phyloP scores from a whole-genome alignment of 1,284 basidiomycete genomes.

The Leccinum solheimii region DNA sequence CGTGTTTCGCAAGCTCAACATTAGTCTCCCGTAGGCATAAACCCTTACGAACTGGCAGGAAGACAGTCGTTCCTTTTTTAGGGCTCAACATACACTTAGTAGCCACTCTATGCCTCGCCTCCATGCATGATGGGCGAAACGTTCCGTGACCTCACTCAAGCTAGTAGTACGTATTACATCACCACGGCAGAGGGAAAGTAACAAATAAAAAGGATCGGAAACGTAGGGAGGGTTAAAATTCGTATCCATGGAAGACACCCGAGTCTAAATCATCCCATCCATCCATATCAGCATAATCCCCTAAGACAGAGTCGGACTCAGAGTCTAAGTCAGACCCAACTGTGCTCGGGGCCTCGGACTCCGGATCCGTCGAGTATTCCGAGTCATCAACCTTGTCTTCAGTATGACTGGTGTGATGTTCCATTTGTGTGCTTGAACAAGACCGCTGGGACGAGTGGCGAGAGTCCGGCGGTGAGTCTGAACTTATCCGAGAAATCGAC shows the following conservation, averaged over 20 bases:
- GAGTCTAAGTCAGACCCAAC: background rate
- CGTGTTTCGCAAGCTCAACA: constrained; percentile 71
- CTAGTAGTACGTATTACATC: too few species aligned
- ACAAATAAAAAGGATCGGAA: too few species aligned
- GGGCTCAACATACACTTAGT: too few species aligned
- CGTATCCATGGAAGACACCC: background rate
- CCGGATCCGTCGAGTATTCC: background rate
- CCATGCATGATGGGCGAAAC: too few species aligned
- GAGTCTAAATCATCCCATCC: background rate
- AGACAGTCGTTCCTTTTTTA: too few species aligned
- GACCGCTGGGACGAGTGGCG: too few species aligned
- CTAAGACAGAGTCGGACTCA: background rate
- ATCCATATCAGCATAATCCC: background rate
- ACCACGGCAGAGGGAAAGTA: too few species aligned
- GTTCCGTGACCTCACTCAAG: too few species aligned
- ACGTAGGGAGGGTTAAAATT: background rate
- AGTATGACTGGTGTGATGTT: too few species aligned
- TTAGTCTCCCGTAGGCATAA: constrained; percentile 71
- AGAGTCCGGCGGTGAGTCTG: background rate
- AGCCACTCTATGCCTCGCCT: too few species aligned
- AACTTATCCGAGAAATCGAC: background rate
- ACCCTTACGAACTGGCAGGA: constrained; percentile 37
- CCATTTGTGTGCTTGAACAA: too few species aligned
- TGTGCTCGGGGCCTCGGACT: background rate
- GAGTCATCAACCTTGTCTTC: background rate